Percentiles rank a stretch among this genome's conserved stretches.
phyloP scores from a whole-genome alignment of 495 filamentous ascomycete species.

The Geopyxis carbonaria region DNA sequence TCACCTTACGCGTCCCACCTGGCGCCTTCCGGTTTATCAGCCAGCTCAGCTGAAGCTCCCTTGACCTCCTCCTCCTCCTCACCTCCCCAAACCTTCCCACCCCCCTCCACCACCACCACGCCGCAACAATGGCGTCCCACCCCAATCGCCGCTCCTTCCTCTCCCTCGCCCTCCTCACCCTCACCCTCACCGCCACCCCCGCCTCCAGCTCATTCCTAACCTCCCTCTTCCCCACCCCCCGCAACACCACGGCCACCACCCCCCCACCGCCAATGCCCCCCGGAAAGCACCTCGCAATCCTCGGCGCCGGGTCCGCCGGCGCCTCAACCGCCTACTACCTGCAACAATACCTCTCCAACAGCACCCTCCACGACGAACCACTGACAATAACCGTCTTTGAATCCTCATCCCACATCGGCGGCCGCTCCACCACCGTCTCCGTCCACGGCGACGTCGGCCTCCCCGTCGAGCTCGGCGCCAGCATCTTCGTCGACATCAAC shows the following conservation, averaged over 20 bases:
- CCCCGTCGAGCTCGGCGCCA: constrained; percentile 77
- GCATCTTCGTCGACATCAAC: constrained; percentile 82
- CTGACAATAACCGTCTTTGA: constrained; percentile 82
- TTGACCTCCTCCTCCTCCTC: too few species aligned
- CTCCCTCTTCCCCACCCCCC: background rate
- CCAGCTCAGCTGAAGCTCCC: too few species aligned
- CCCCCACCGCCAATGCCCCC: constrained; percentile 1
- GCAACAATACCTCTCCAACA: constrained; percentile 43
- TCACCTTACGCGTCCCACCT: too few species aligned
- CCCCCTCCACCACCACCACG: too few species aligned
- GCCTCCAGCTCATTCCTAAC: too few species aligned
- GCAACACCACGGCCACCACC: background rate
- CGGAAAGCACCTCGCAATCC: background rate
- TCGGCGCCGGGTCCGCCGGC: constrained; percentile 82
- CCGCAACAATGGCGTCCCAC: too few species aligned
- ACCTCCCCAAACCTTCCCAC: too few species aligned
- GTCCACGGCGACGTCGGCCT: constrained; percentile 49
- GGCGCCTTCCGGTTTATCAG: too few species aligned
- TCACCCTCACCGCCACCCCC: too few species aligned
- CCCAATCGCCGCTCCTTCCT: too few species aligned
- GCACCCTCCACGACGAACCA: constrained; percentile 26
- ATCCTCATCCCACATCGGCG: constrained; percentile 60
- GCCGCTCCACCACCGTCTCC: constrained; percentile 76
- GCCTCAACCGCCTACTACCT: constrained; percentile 76
- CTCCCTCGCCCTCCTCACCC: too few species aligned